A percentile compares a stretch with the other conserved stretches of the same genome.
Evolutionary conservation across 2,329 filamentous ascomycete species (phyloP).

Genomic region (Cryphonectria nitschkei): DNA sequence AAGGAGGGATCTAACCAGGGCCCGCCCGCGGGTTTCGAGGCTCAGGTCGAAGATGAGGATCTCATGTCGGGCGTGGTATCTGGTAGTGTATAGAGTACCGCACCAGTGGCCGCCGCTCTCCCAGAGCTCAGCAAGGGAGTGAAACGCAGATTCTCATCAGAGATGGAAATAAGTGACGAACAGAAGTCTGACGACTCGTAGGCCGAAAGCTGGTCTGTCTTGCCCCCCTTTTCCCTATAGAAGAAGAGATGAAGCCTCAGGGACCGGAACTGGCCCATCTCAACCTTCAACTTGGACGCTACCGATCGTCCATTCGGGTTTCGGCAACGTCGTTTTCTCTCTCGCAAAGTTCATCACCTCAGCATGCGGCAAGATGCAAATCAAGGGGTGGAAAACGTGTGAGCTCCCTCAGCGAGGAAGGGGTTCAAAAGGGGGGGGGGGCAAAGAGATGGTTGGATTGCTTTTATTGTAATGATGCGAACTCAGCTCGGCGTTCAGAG

Average conservation of each 20-base stretch:
- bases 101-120: background rate
- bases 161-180: background rate
- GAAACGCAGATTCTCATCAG: background rate
- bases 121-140: background rate
- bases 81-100: conserved; percentile 16
- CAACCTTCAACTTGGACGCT: background rate
- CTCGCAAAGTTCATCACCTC: too few relatives aligned
- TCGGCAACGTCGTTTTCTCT: background rate
- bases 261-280: background rate
- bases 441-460: background rate
- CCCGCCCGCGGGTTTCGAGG: conserved; percentile 47
- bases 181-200: background rate
- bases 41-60: conserved; percentile 62
- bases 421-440: background rate
- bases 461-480: conserved; percentile 2
- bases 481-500: conserved; percentile 20
- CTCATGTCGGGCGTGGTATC: conserved; percentile 54
- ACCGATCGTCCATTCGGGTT: background rate
- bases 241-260: background rate
- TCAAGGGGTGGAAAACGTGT: background rate
- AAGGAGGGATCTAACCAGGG: conserved; percentile 43
- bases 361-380: background rate
- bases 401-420: background rate
- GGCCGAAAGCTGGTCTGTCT: background rate
- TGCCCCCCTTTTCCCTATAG: too few relatives aligned